A percentile compares a stretch with the other conserved stretches of the same genome.
phyloP scores from a whole-genome alignment of 441 rosid species.

The Metrosideros polymorpha region DNA sequence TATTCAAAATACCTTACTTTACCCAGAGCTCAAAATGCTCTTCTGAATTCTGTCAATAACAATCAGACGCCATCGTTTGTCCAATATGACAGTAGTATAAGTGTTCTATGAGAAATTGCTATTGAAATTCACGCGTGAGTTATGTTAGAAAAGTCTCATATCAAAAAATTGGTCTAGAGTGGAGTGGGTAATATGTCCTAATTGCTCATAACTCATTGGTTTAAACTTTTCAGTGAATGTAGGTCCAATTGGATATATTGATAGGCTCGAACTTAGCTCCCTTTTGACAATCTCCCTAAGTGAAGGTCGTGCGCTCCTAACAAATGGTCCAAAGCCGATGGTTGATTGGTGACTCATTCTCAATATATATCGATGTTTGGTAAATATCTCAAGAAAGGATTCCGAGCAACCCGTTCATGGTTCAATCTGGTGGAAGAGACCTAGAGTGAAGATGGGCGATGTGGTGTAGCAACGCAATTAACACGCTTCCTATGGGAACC shows the following conservation, averaged over 20 bases:
- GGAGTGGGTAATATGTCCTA: background rate
- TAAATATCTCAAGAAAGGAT: background rate
- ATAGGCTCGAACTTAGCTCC: fast-evolving
- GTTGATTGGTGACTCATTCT: background rate
- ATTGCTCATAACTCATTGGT: background rate
- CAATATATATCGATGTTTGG: background rate
- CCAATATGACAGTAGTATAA: background rate
- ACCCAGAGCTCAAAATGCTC: background rate
- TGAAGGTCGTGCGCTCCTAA: background rate
- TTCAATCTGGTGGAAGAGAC: background rate
- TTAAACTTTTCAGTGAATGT: background rate
- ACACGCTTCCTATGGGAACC: background rate
- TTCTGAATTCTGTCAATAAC: background rate
- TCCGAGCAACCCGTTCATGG: background rate
- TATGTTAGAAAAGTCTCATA: background rate
- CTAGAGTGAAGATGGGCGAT: background rate
- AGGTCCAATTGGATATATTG: background rate
- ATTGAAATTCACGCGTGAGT: background rate
- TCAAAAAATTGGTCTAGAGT: fast-evolving
- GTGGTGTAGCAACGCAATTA: background rate
- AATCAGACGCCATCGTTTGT: background rate
- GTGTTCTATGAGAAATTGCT: background rate
- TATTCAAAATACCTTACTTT: background rate
- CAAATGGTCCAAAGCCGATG: background rate
- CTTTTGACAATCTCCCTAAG: background rate